Base-by-base conservation (phyloP, 1,139 yeast species). In the Geotrichum klebahnii region DNA sequence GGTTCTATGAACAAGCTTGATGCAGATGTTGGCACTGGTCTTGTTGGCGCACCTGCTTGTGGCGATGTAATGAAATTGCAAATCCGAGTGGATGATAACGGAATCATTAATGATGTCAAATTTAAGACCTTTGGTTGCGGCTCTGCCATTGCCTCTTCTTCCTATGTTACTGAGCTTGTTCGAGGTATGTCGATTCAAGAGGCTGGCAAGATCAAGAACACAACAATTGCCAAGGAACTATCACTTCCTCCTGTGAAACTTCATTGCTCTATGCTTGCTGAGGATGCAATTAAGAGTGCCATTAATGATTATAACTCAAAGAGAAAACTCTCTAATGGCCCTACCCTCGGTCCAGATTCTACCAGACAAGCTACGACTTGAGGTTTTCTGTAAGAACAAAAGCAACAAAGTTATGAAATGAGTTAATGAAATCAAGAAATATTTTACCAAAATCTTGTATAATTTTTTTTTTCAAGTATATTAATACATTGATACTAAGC, bases 41-140 rank as follows among this genome's bases (percentile, higher is more conserved):
- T 92, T 41, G 98, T 92, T 17, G 75, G 98, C 50, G 98, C 98
- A 0, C 98, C 98, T 51, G 98, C 98, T 0, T 92, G 98, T 74
- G 98, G 98, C 53, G 98, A 92, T 73, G 98, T 92, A 48, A 92
- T 92, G 97, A 84, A 95, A 71, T 78, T 92, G 59, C 98, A 92
- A 69, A 92, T 92, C 63, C 81, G 90, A 65, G 98, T 92, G 16
- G 97, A 89, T 61, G 82, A 79, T 52, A 82, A 95, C 31, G 98
- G 98, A 1, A 76, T 86, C 53, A 92, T 92, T 62, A 81, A 86
- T 67, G 96, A 92, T 67, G 98, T 92, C 59, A 92, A 89, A 71
- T 92, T 92, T 73, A 92, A 92, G 79, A 92, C 98, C 6, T 92
- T 92, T 73, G 98, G 98, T 20, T 92, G 98, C 69, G 98, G 98